phyloP scores from a whole-genome alignment of 305 asterid genomes.

The Salvia sclarea region DNA sequence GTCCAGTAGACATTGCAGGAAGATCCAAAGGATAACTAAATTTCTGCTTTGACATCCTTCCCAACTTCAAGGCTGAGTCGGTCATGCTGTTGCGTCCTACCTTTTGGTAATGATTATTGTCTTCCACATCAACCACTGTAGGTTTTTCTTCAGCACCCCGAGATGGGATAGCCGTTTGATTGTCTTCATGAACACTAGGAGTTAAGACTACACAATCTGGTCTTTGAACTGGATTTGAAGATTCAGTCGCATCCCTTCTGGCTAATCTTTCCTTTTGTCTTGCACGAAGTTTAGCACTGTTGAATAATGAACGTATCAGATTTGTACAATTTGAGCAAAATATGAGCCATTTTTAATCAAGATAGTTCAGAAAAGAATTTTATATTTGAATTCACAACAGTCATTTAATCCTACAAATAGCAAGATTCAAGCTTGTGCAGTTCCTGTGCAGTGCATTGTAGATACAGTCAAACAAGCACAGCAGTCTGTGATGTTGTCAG shows the following conservation, averaged over 20 bases:
- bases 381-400: not conserved
- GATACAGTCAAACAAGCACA: conserved; percentile 12
- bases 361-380: not conserved
- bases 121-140: conserved; percentile 40
- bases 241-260: conserved; percentile 45
- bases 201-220: conserved; percentile 35
- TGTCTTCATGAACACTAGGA: conserved; percentile 42
- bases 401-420: conserved; percentile 9
- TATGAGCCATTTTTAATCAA: conserved; percentile 5
- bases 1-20: conserved; percentile 36
- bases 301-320: conserved; percentile 32
- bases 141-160: conserved; percentile 51
- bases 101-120: conserved; percentile 33
- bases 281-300: conserved; percentile 89
- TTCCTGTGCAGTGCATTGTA: conserved; percentile 25
- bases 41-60: conserved; percentile 52
- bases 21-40: conserved; percentile 33
- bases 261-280: conserved; percentile 81
- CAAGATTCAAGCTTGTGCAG: conserved; percentile 19
- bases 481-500: conserved; percentile 7
- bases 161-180: conserved; percentile 38
- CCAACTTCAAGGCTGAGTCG: conserved; percentile 42
- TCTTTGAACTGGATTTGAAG: conserved; percentile 38
- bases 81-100: conserved; percentile 35
- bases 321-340: conserved; percentile 22